Base-by-base conservation (phyloP, 345 rosid genomes). In the Eutrema yunnanense region DNA sequence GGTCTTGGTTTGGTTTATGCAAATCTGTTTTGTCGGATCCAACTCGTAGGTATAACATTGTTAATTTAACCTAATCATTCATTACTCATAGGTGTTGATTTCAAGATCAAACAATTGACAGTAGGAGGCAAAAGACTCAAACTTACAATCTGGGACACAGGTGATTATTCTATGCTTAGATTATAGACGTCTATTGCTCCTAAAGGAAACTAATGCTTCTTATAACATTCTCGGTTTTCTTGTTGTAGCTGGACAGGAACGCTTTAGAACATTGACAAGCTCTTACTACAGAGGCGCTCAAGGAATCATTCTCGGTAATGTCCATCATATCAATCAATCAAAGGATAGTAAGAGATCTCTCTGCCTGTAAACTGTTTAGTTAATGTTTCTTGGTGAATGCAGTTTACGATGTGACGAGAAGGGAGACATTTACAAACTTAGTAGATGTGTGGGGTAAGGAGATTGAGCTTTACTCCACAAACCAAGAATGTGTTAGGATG, bases 141-240 rank as follows among this genome's bases (percentile, higher is more conserved):
- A 87, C 90, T 93, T 48, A 93, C 98, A 37, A 90, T 93, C 14
- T 93, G 98, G 98, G 98, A 93, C 76, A 93, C 98, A 52, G 97
- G 98, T 93, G 78, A 50, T 40, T 53, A 58, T 63, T 71, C 41
- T 53, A 5, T 52, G 3, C 9, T 51, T 11, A 43, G 38, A 50
- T 68, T n/a, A 4, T 6, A 22, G 0, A 68, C 37, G 57, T 22
- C 62, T 19, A 48, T 9, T 61, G 19, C 2, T 68, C 14, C 0
- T 13, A 32, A 14, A 3, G 12, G 2, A 49, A 40, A 50, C 42
- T 57, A 34, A 50, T 41, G 32, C 29, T 67, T 27, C 13, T 38
- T n/a, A 3, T 51, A 9, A 34, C 29, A 9, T 63, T 51, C 1
- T 72, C 6, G 30, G 44, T 37, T 62, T 1, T 30, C 30, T 49